Evolutionary conservation across 139 green algal species (phyloP).

Genomic region (Pleodorina starrii): DNA sequence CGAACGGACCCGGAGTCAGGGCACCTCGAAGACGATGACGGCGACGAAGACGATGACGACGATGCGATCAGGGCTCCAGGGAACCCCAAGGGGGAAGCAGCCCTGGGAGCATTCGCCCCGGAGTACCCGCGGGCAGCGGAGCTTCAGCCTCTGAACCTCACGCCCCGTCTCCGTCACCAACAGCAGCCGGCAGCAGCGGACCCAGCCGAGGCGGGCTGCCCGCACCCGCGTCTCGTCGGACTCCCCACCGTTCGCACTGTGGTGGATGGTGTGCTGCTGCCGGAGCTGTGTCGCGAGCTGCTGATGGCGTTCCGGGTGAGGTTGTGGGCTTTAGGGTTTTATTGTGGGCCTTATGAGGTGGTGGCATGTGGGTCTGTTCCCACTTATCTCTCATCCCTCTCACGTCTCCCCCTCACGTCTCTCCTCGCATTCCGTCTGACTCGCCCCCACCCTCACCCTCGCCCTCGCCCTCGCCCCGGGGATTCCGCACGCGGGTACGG

Average conservation of each 20-base stretch:
- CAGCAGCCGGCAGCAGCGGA: neutral
- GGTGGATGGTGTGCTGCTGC: neutral
- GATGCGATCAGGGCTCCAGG: neutral
- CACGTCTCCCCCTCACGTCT: neutral
- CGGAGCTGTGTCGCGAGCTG: constrained; percentile 25
- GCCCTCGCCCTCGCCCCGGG: too few relatives aligned
- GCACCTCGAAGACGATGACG: neutral
- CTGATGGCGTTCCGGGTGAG: constrained; percentile 24
- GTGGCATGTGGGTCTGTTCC: neutral
- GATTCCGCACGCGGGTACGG: too few relatives aligned
- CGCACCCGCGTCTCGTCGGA: neutral
- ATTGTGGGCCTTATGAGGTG: neutral
- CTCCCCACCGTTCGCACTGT: neutral
- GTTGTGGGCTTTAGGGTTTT: neutral
- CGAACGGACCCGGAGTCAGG: neutral
- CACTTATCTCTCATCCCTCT: neutral
- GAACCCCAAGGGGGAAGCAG: too few relatives aligned
- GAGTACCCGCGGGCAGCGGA: too few relatives aligned
- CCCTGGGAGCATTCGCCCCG: too few relatives aligned
- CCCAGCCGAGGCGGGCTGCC: neutral
- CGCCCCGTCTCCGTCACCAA: too few relatives aligned
- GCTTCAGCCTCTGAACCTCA: too few relatives aligned
- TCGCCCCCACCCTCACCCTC: neutral
- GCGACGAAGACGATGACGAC: neutral
- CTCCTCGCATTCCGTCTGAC: neutral